A percentile compares a stretch with the other conserved stretches of the same genome.
Conservation (phyloP, 495 filamentous ascomycete species). For the Hypoxylon perforatum region DNA sequence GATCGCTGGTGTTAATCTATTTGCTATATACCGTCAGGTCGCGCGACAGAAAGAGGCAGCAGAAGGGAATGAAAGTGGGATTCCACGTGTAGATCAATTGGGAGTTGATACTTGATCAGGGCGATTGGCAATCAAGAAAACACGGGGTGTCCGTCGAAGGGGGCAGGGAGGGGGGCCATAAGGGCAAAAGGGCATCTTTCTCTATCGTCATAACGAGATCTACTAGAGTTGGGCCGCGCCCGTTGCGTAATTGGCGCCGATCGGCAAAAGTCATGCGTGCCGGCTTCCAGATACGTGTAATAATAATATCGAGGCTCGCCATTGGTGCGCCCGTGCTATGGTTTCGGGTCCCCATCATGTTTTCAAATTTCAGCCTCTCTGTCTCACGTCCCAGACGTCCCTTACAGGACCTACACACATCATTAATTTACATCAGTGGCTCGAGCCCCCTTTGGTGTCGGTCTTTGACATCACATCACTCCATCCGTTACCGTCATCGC, state of each 20-base stretch:
- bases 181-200: slow-evolving; percentile 13
- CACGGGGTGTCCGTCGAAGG: slow-evolving; percentile 3
- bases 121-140: slow-evolving; percentile 23
- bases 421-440: slow-evolving; percentile 32
- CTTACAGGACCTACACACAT: slow-evolving; percentile 18
- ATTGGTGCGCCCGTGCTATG: slow-evolving; percentile 27
- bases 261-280: slow-evolving; percentile 20
- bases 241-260: slow-evolving; percentile 41
- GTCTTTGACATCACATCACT: slow-evolving; percentile 31
- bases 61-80: neutral
- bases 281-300: slow-evolving; percentile 25
- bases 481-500: neutral
- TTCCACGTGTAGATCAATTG: slow-evolving; percentile 4
- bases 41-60: neutral
- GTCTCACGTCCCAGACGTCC: slow-evolving; percentile 11
- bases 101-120: slow-evolving; percentile 6
- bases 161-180: neutral
- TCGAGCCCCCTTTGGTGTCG: neutral
- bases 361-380: slow-evolving; percentile 30
- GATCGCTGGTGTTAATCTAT: slow-evolving; percentile 35
- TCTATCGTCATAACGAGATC: slow-evolving; percentile 40
- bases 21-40: slow-evolving; percentile 3
- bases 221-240: slow-evolving; percentile 9
- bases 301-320: slow-evolving; percentile 13
- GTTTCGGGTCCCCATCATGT: slow-evolving; percentile 16